Conservation (phyloP, 441 rosid genomes). For the Erysimum cheiri region DNA sequence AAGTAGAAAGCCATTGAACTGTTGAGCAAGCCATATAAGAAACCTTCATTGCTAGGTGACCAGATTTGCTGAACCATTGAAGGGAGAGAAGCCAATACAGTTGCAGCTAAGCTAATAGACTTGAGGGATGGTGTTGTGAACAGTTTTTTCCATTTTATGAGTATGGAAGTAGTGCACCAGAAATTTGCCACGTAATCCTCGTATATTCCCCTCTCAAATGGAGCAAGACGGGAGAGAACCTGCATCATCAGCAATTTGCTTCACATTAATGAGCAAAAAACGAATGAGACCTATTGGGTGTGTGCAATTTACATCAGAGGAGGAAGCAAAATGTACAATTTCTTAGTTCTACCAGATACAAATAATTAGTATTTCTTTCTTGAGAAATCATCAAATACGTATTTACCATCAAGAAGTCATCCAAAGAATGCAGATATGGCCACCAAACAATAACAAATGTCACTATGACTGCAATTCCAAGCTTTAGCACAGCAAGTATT, state of each 20-base stretch:
- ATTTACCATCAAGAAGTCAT: slow-evolving; percentile 69
- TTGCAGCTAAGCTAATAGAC: slow-evolving; percentile 66
- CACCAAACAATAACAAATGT: slow-evolving; percentile 87
- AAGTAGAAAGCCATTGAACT: slow-evolving; percentile 84
- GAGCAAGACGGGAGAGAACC: slow-evolving; percentile 92
- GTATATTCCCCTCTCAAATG: slow-evolving; percentile 94
- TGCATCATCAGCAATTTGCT: slow-evolving; percentile 42
- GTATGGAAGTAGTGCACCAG: slow-evolving; percentile 85
- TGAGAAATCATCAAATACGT: background rate
- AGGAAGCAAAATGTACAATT: slow-evolving; percentile 14
- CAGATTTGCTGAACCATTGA: slow-evolving; percentile 88
- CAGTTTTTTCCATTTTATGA: slow-evolving; percentile 87
- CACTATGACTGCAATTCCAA: slow-evolving; percentile 68
- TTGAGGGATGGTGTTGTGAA: slow-evolving; percentile 65
- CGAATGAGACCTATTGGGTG: background rate
- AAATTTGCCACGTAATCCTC: slow-evolving; percentile 97
- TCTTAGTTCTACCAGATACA: background rate
- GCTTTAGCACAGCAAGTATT: slow-evolving; percentile 64
- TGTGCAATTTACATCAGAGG: slow-evolving; percentile 22
- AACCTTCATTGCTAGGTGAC: slow-evolving; percentile 79
- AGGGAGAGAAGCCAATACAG: slow-evolving; percentile 71
- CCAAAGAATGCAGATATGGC: slow-evolving; percentile 78
- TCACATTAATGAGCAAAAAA: background rate
- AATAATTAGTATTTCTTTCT: background rate
- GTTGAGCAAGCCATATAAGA: slow-evolving; percentile 79